Conservation (phyloP, 2,329 filamentous ascomycete species). For the Epichloe scottii region DNA sequence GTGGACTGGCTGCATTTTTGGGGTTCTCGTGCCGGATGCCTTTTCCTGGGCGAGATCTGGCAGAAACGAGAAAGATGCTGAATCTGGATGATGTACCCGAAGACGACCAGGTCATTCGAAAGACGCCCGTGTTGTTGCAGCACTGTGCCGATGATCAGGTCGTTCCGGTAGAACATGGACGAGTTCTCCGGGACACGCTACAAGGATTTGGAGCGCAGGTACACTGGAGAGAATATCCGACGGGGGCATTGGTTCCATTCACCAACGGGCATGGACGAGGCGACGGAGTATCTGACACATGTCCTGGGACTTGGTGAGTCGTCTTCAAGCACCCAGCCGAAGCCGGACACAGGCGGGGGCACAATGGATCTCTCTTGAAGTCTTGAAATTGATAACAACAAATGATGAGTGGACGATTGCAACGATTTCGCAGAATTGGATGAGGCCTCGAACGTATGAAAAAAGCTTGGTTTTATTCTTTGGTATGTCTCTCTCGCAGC, state of each 20-base stretch:
- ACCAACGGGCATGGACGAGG: slow-evolving; percentile 30
- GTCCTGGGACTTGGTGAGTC: background rate
- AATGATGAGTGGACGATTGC: background rate
- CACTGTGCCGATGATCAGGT: slow-evolving; percentile 32
- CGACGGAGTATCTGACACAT: slow-evolving; percentile 19
- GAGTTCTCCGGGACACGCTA: slow-evolving; percentile 22
- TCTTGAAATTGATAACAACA: background rate
- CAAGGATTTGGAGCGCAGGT: slow-evolving; percentile 24
- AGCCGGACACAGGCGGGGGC: background rate
- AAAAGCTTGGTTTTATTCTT: too few species aligned
- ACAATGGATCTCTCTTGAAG: background rate
- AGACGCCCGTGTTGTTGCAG: slow-evolving; percentile 31
- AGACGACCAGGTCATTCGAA: slow-evolving; percentile 20
- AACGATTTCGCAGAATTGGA: too few species aligned
- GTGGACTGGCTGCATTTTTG: slow-evolving; percentile 21
- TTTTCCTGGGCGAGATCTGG: slow-evolving; percentile 20
- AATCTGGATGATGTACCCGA: slow-evolving; percentile 13
- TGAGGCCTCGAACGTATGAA: too few species aligned
- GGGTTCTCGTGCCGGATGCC: slow-evolving; percentile 26
- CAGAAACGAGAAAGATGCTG: slow-evolving; percentile 20
- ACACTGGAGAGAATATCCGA: slow-evolving; percentile 27
- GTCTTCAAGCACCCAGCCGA: background rate
- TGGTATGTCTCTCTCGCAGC: background rate
- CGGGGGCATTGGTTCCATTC: slow-evolving; percentile 33
- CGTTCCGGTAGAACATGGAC: slow-evolving; percentile 25